Evolutionary conservation across 164 flowering plant species (phyloP).

Genomic region (Chimonanthus praecox): DNA sequence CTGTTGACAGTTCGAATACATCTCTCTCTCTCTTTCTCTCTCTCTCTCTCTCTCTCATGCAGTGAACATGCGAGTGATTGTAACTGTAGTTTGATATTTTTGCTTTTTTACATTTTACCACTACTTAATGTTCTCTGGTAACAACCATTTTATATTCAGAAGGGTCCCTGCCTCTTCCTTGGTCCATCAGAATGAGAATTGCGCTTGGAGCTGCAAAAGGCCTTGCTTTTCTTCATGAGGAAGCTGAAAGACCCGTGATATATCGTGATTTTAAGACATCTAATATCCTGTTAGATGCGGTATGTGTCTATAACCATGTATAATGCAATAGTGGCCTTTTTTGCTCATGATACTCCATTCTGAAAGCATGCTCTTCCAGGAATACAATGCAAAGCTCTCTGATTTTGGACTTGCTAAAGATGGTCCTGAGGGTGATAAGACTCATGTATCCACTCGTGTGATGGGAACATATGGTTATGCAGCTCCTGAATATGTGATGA

Average conservation of each 20-base stretch:
- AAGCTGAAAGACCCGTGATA: slow-evolving; percentile 30
- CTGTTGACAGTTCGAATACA: no score
- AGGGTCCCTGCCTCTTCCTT: slow-evolving; percentile 44
- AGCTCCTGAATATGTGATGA: no score
- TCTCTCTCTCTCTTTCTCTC: no score
- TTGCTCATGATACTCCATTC: not conserved
- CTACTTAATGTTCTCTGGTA: slow-evolving; percentile 19
- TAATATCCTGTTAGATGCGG: slow-evolving; percentile 40
- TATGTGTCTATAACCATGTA: slow-evolving; percentile 6
- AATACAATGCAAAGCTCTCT: slow-evolving; percentile 75
- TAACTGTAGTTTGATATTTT: no score
- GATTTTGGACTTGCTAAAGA: slow-evolving; percentile 58
- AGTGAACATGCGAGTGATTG: no score
- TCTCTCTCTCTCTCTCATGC: no score
- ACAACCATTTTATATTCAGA: slow-evolving; percentile 22
- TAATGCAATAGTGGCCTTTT: no score
- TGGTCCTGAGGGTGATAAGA: no score
- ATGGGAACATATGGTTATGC: no score
- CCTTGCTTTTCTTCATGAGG: slow-evolving; percentile 43
- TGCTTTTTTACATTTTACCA: not conserved
- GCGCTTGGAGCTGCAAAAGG: slow-evolving; percentile 11
- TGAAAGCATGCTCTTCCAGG: slow-evolving; percentile 34
- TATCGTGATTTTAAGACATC: slow-evolving; percentile 27
- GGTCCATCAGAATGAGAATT: slow-evolving; percentile 41
- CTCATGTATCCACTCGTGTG: no score